A percentile compares a stretch with the other conserved stretches of the same genome.
Evolutionary conservation across 2,329 filamentous ascomycete genomes (phyloP).

Genomic region (Colletotrichum nymphaeae): DNA sequence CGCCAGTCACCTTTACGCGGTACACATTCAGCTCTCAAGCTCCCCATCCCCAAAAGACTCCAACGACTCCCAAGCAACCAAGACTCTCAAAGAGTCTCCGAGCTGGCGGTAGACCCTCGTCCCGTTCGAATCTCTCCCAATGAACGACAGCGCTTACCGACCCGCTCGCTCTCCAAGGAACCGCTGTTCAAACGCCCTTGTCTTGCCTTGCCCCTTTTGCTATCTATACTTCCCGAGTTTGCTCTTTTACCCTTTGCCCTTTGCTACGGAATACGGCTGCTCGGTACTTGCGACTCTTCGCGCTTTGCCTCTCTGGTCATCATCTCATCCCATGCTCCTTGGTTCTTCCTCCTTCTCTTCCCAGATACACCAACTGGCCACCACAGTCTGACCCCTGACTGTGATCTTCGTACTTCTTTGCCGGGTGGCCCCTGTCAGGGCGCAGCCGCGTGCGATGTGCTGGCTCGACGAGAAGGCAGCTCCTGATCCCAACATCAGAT

Average conservation of each 20-base stretch:
- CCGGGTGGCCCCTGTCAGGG: conserved; percentile 20
- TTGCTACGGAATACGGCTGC: not conserved
- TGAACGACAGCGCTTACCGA: conserved; percentile 21
- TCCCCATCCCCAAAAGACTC: not conserved
- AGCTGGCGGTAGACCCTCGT: conserved; percentile 16
- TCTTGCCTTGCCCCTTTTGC: not conserved
- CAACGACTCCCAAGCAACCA: not conserved
- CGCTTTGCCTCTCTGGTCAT: conserved; percentile 17
- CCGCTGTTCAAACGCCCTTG: not conserved
- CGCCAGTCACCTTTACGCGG: conserved; percentile 16
- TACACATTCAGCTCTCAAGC: conserved; percentile 14
- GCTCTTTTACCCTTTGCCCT: not conserved
- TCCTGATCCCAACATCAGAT: conserved; percentile 30
- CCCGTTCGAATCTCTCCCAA: conserved; percentile 11
- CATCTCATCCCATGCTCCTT: conserved; percentile 15
- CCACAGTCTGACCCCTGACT: conserved; percentile 28
- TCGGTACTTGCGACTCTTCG: not conserved
- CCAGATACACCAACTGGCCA: conserved; percentile 1
- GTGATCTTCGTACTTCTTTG: conserved; percentile 15
- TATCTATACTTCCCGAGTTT: not conserved
- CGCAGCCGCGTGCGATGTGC: conserved; percentile 18
- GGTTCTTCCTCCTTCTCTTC: not conserved
- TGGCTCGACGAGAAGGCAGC: conserved; percentile 30
- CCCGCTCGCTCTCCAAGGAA: not conserved
- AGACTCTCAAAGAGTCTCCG: not conserved